Evolutionary conservation across 2,329 filamentous ascomycete genomes (phyloP).

Genomic region (Fusarium duplospermum): DNA sequence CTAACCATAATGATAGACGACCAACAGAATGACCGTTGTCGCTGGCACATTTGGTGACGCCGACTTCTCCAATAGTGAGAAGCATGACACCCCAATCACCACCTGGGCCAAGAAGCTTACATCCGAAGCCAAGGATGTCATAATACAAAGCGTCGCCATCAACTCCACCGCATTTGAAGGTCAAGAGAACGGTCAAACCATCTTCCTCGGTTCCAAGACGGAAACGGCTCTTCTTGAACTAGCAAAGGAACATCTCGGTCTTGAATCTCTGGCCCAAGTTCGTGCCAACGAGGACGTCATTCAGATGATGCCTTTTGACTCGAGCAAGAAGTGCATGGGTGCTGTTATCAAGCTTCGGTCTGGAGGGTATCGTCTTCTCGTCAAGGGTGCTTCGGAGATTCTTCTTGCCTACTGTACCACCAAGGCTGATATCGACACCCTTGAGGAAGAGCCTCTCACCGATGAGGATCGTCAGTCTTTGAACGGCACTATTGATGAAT

Average conservation of each 20-base stretch:
- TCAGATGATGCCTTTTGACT: constrained; percentile 65
- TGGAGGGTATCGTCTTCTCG: background rate
- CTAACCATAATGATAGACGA: background rate
- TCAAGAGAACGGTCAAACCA: background rate
- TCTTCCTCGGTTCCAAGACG: background rate
- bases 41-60: background rate
- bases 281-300: constrained; percentile 56
- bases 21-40: background rate
- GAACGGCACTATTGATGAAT: background rate
- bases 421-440: background rate
- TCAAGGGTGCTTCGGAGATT: background rate
- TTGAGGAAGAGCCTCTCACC: background rate
- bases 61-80: background rate
- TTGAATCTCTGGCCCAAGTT: background rate
- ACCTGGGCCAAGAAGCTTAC: background rate
- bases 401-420: background rate
- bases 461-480: background rate
- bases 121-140: background rate
- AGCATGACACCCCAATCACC: background rate
- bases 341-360: constrained; percentile 58
- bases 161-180: constrained; percentile 1
- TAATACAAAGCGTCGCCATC: background rate
- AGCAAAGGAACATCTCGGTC: background rate
- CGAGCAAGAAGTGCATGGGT: constrained; percentile 65
- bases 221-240: background rate